A percentile compares a stretch with the other conserved stretches of the same genome.
These are phyloP conservation scores for Pleodorina starrii DNA, from an alignment of 139 green algal genomes.

Conservation along the genomic window DNA sequence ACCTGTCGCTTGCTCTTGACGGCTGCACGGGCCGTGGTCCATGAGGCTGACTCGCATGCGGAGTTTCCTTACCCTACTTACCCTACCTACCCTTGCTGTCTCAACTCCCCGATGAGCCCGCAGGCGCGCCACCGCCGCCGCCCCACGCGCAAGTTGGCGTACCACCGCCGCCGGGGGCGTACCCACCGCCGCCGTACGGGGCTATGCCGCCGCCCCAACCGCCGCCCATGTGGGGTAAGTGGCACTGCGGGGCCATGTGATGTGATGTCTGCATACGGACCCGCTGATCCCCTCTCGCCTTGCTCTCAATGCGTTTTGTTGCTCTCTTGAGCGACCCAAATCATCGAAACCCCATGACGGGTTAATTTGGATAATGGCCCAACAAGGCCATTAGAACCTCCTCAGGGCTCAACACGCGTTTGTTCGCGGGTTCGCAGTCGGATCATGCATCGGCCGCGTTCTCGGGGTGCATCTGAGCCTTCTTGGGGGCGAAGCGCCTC, in stretches of 20 bases:
- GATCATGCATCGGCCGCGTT: background rate
- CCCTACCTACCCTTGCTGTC: no score
- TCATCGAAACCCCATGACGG: background rate
- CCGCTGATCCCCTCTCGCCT: no score
- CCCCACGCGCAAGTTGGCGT: background rate
- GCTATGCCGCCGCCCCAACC: slow-evolving; percentile 26
- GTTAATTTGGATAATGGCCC: background rate
- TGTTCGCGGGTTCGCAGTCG: background rate
- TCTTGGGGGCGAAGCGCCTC: background rate
- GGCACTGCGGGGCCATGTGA: background rate
- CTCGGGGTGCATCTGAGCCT: background rate
- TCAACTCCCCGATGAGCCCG: no score
- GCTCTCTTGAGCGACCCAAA: background rate
- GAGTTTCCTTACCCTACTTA: no score
- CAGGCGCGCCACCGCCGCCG: slow-evolving; percentile 7
- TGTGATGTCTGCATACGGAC: no score
- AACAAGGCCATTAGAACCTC: background rate
- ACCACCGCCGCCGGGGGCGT: background rate
- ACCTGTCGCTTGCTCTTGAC: no score
- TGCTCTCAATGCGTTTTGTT: background rate
- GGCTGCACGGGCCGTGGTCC: no score
- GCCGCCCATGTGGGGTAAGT: slow-evolving; percentile 10
- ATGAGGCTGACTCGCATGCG: no score
- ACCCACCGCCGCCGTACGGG: background rate
- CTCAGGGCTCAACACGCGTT: background rate